Base-by-base conservation (phyloP, 345 rosid genomes). In the Draba incana region DNA sequence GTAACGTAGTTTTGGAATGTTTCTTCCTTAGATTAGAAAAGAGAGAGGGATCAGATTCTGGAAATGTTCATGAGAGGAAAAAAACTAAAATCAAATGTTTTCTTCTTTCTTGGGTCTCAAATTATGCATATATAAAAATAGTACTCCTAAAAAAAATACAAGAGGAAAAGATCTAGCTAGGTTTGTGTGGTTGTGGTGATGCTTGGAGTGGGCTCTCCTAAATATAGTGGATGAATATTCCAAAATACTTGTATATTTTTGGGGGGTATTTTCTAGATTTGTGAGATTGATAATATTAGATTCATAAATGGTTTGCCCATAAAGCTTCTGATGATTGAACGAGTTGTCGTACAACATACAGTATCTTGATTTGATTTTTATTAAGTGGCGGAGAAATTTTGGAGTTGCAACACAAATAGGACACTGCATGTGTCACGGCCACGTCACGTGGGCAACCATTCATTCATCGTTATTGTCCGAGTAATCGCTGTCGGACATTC, bases 181-280 rank as follows among this genome's bases (percentile, higher is more conserved):
- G 11, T 23, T 50, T 56, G 35, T 72, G 61, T 73, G 77, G 77
- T 48, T 55, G 46, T 58, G 71, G 47, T 23, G 23, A 58, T 57
- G 16, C 24, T 31, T 42, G 46, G 10, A 72, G 46, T 64, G 30
- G 59, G 58, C 4, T 48, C 23, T 64, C 52, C 72, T 65, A 73
- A 57, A 31, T 50, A 57, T 66, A 73, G 77, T 49, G 59, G 45
- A 57, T 4, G 59, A 13, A 44, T 55, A 55, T 45, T 56, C 42
- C 25, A 24, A 41, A 23, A 53, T 52, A 33, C 37, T 33, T 28
- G 7, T 33, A 66, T 25, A 27, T 39, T 41, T 41, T 64, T 23
- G 9, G n/a, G 8, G 16, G 6, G 35, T 41, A 10, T 52, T 1
- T 44, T 25, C 2, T 54, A 53, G 30, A 54, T 35, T 62, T 35